These are phyloP conservation scores for Ascochyta pisi DNA, from an alignment of 2,329 filamentous ascomycete species.

Conservation along the genomic window DNA sequence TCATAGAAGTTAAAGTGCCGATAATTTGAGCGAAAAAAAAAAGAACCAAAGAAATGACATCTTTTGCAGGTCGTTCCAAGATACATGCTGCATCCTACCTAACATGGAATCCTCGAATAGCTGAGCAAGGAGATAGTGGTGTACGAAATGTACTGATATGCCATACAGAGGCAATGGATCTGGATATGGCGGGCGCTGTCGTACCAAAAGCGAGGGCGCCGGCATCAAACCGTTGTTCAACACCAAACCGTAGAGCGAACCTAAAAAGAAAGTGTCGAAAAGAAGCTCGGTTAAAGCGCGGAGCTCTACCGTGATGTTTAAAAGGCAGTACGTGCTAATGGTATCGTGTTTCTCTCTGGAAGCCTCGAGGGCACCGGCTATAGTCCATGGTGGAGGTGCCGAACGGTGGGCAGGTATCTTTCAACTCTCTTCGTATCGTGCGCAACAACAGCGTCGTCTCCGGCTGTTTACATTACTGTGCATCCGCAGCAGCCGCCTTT, in stretches of 20 bases:
- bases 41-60: constrained; percentile 21
- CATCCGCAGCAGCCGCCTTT: constrained; percentile 87
- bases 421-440: constrained; percentile 24
- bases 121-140: constrained; percentile 33
- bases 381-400: constrained; percentile 35
- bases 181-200: constrained; percentile 35
- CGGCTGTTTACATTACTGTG: constrained; percentile 74
- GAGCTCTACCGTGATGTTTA: constrained; percentile 31
- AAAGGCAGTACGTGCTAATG: constrained; percentile 46
- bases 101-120: constrained; percentile 27
- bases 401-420: constrained; percentile 36
- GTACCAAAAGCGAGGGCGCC: constrained; percentile 20
- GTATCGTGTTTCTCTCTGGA: constrained; percentile 41
- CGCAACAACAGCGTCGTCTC: constrained; percentile 17
- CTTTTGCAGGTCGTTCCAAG: constrained; percentile 32
- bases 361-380: constrained; percentile 28
- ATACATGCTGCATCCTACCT: constrained; percentile 27
- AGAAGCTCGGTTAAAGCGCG: constrained; percentile 22
- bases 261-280: constrained; percentile 37
- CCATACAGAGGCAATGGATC: constrained; percentile 37
- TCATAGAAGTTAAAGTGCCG: constrained; percentile 39
- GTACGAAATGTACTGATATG: constrained; percentile 38
- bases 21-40: constrained; percentile 13
- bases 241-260: constrained; percentile 35
- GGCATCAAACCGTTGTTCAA: constrained; percentile 41